Conservation (phyloP, 768 basidiomycete genomes). For the Lactarius tabidus region DNA sequence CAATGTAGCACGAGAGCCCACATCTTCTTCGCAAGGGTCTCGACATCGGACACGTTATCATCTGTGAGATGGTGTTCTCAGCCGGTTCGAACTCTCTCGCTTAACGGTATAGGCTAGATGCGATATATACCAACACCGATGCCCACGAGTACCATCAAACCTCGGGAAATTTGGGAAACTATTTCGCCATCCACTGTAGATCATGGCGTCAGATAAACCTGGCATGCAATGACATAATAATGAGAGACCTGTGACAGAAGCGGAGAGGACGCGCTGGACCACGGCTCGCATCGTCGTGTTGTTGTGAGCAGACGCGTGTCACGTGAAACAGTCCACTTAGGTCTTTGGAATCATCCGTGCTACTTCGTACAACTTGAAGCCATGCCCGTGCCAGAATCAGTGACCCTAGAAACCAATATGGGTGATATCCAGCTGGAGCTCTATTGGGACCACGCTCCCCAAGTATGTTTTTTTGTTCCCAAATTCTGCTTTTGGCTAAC, state of each 20-base stretch:
- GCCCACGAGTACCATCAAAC: constrained; percentile 88
- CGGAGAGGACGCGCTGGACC: constrained; percentile 76
- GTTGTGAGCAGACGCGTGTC: background rate
- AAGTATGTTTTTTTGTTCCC: constrained; percentile 34
- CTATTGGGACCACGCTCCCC: constrained; percentile 90
- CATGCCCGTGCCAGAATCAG: constrained; percentile 42
- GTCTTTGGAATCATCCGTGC: background rate
- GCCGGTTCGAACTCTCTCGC: constrained; percentile 14
- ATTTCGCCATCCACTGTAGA: constrained; percentile 68
- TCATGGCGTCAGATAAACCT: background rate
- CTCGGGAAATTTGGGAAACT: constrained; percentile 78
- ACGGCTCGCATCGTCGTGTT: constrained; percentile 62
- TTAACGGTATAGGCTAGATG: constrained; percentile 3
- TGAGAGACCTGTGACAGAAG: constrained; percentile 73
- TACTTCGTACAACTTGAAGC: background rate
- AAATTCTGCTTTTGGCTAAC: constrained; percentile 3
- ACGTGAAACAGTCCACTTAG: background rate
- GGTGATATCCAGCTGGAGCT: constrained; percentile 89
- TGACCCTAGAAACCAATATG: constrained; percentile 76
- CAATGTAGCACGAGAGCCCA: constrained; percentile 33
- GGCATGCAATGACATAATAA: background rate
- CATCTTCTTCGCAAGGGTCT: constrained; percentile 80
- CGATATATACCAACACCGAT: constrained; percentile 65
- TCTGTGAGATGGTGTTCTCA: constrained; percentile 47
- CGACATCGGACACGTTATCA: constrained; percentile 73